Evolutionary conservation across 2,329 filamentous ascomycete genomes (phyloP), one percentile per base, ranked within the genome.

Genomic region (Conoideocrella luteorostrata): DNA sequence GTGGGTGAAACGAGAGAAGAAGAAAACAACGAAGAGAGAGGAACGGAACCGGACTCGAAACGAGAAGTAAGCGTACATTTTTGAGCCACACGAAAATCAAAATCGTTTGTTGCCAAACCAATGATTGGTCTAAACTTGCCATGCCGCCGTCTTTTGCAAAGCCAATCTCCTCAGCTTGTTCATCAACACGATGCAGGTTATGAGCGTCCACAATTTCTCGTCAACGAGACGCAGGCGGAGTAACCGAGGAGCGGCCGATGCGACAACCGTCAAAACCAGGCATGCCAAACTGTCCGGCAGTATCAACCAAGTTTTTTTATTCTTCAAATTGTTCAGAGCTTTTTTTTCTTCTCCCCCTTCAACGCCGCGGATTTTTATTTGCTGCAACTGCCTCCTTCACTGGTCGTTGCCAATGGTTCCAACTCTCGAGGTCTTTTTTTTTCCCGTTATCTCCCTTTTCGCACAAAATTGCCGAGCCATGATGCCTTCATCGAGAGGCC

Each of bases 61-160:
- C 18, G 20, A 37, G 39, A 41, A 37, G n/a, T 7, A 43, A 43
- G 23, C 30, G 15, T 35, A 26, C 18, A 15, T 9, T 28, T n/a
- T 17, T 26, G 33, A 24, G 39, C 46, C 37, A 38, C 34, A 38
- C 15, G 10, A 36, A 38, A 23, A 18, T 33, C 17, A 35, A 43
- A 38, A 28, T 29, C 41, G 45, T 50, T 49, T 44, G 49, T 51
- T 49, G 51, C 50, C 50, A 51, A 51, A 53, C 43, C 29, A 35
- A 43, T 30, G 40, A 33, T 45, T 43, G 39, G 43, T 49, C 47
- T 50, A 49, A 39, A 35, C n/a, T 39, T 39, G 36, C 34, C n/a
- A 35, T 34, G 37, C 26, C 42, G 43, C 39, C 46, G 38, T 39
- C 37, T 18, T 35, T 38, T 26, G 35, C 39, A 47, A 41, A 39